phyloP scores from a whole-genome alignment of 23 red algal species.

The Gracilariopsis chorda region DNA sequence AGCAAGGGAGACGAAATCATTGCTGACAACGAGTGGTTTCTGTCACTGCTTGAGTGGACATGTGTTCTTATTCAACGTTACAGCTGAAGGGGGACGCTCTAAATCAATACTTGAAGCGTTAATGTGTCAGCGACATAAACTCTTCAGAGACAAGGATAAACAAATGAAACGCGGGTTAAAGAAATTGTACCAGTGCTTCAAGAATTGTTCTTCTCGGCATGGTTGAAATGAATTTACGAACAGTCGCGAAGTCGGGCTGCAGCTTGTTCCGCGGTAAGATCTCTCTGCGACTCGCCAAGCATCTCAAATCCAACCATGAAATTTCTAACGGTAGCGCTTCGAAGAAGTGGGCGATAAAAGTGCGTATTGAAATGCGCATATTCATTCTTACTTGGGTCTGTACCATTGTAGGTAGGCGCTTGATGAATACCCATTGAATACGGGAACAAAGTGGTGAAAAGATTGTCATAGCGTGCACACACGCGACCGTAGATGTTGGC shows the following conservation, averaged over 20 bases:
- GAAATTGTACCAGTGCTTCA: no score
- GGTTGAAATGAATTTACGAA: slow-evolving; percentile 68
- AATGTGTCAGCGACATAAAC: no score
- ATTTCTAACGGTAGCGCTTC: slow-evolving; percentile 79
- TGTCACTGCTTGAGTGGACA: no score
- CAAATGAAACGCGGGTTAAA: no score
- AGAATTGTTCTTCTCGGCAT: no score
- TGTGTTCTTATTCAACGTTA: no score
- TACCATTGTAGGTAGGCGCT: slow-evolving; percentile 41
- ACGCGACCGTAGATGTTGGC: slow-evolving; percentile 78
- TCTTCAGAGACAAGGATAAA: no score
- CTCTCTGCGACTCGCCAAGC: slow-evolving; percentile 79
- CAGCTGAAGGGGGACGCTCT: no score
- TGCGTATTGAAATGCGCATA: slow-evolving; percentile 72
- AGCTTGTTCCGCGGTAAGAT: slow-evolving; percentile 85
- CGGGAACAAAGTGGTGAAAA: slow-evolving; percentile 74
- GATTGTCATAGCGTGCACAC: slow-evolving; percentile 76
- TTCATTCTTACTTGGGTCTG: not conserved
- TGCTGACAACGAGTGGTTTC: no score
- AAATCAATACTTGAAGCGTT: no score
- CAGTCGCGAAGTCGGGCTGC: slow-evolving; percentile 48
- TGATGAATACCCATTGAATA: slow-evolving; percentile 90
- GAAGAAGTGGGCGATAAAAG: slow-evolving; percentile 82
- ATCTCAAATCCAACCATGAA: slow-evolving; percentile 94
- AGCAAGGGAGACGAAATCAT: no score